These are phyloP conservation scores for Coemansia sp. DNA, from an alignment of 192 early-diverging fungal genomes.

Conservation along the genomic window DNA sequence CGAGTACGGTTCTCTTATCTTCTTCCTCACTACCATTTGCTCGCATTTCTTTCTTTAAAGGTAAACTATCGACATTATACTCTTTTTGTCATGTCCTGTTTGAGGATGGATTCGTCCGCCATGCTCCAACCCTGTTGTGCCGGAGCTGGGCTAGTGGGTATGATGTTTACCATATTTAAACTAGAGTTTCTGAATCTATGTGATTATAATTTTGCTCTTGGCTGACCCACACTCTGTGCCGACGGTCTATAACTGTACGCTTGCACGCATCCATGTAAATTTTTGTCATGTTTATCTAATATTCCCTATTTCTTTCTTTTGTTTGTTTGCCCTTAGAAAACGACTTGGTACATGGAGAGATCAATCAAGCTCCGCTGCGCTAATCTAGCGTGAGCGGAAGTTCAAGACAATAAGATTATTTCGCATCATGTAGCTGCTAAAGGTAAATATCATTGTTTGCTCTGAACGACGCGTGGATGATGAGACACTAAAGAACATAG, in stretches of 20 bases:
- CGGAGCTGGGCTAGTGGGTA: constrained; percentile 1
- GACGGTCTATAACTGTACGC: neutral
- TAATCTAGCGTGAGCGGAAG: neutral
- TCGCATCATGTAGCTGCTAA: neutral
- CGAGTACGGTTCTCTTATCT: no score
- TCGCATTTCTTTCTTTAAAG: constrained; percentile 6
- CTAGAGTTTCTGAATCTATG: constrained; percentile 46
- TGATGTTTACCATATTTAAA: constrained; percentile 46
- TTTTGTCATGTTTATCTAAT: neutral
- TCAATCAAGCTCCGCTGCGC: neutral
- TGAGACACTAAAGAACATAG: constrained; percentile 62
- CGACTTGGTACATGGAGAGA: neutral
- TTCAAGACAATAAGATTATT: no score
- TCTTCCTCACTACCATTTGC: neutral
- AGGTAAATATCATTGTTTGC: neutral
- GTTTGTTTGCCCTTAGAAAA: neutral
- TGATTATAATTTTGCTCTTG: constrained; percentile 6
- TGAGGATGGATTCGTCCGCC: neutral
- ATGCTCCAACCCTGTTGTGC: neutral
- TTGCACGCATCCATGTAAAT: neutral
- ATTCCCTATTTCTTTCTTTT: neutral
- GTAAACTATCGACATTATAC: neutral
- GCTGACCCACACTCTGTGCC: constrained; percentile 1
- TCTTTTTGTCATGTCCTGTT: neutral
- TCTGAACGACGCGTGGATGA: constrained; percentile 22